Percentiles rank a stretch among this genome's conserved stretches.
Evolutionary conservation across 176 grass and related monocot genomes (phyloP).

Genomic region (Musa beccarii): DNA sequence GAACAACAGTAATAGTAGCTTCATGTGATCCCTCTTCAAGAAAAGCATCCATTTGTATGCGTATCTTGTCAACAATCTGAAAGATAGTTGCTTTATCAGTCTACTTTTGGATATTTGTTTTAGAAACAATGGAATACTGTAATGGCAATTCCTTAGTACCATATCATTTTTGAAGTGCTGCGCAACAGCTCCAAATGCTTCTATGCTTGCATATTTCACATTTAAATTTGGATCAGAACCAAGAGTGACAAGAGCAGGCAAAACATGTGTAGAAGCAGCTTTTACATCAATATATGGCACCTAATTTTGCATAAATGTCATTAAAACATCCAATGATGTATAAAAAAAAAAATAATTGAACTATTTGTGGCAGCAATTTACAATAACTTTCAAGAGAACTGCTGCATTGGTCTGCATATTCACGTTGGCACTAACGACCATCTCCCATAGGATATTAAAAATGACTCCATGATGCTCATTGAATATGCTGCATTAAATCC

Average conservation of each 20-base stretch:
- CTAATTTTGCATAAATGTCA: constrained; percentile 31
- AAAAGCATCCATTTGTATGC: constrained; percentile 95
- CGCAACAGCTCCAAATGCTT: constrained; percentile 90
- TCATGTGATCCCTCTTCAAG: constrained; percentile 98
- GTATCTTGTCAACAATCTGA: constrained; percentile 96
- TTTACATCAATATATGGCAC: constrained; percentile 71
- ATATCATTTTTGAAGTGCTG: constrained; percentile 97
- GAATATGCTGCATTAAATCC: constrained; percentile 63
- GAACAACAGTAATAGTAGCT: constrained; percentile 79
- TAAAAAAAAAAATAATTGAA: constrained; percentile 5
- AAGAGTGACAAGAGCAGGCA: constrained; percentile 91
- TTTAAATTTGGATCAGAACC: constrained; percentile 71
- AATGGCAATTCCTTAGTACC: constrained; percentile 39
- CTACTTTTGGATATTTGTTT: too few relatives aligned
- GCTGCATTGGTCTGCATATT: constrained; percentile 76
- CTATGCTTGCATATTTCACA: constrained; percentile 98
- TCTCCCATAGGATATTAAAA: constrained; percentile 94
- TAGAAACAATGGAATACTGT: background rate
- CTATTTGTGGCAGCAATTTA: constrained; percentile 33
- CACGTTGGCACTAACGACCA: constrained; percentile 79
- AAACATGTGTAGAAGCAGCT: constrained; percentile 77
- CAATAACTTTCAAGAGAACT: constrained; percentile 77
- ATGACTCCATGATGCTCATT: constrained; percentile 68
- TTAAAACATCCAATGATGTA: constrained; percentile 24
- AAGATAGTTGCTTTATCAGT: constrained; percentile 4